These are phyloP conservation scores for Xenoacremonium recifei DNA, from an alignment of 2,329 filamentous ascomycete species.

Conservation along the genomic window DNA sequence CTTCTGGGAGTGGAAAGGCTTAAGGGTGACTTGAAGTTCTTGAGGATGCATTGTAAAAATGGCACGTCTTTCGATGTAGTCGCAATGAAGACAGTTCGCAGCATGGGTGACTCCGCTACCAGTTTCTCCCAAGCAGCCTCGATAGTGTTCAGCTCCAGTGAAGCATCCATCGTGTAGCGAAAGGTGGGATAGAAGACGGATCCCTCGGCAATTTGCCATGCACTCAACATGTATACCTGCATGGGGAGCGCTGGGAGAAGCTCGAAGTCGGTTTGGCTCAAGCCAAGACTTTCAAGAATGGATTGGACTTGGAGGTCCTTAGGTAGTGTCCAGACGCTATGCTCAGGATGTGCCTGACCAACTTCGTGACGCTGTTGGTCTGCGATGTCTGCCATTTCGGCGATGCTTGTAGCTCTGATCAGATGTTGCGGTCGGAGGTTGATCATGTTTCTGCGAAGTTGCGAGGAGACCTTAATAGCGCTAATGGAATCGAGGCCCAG, in stretches of 20 bases:
- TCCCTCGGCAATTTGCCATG: slow-evolving; percentile 69
- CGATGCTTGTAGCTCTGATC: slow-evolving; percentile 62
- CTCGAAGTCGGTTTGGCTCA: slow-evolving; percentile 50
- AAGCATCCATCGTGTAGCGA: slow-evolving; percentile 50
- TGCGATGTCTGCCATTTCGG: slow-evolving; percentile 54
- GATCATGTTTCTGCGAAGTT: slow-evolving; percentile 64
- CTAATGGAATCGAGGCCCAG: slow-evolving; percentile 90
- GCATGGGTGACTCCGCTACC: slow-evolving; percentile 54
- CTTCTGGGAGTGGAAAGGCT: background rate
- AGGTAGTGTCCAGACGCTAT: slow-evolving; percentile 29
- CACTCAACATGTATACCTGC: slow-evolving; percentile 76
- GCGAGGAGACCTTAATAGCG: slow-evolving; percentile 76
- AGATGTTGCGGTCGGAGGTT: slow-evolving; percentile 69
- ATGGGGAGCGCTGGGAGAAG: slow-evolving; percentile 71
- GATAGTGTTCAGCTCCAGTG: slow-evolving; percentile 40
- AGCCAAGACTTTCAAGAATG: slow-evolving; percentile 38
- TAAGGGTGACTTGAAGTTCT: slow-evolving; percentile 11
- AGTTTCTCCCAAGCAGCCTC: slow-evolving; percentile 61
- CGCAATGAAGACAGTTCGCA: slow-evolving; percentile 66
- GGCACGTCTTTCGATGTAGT: slow-evolving; percentile 47
- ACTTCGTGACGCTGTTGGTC: background rate
- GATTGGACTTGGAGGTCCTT: slow-evolving; percentile 34
- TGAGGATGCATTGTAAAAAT: slow-evolving; percentile 62
- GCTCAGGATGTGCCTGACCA: background rate
- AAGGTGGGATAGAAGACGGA: slow-evolving; percentile 74